Evolutionary conservation across 78 protist genomes (phyloP), one percentile per base, ranked within the genome.

Genomic region (Acrasis kona): DNA sequence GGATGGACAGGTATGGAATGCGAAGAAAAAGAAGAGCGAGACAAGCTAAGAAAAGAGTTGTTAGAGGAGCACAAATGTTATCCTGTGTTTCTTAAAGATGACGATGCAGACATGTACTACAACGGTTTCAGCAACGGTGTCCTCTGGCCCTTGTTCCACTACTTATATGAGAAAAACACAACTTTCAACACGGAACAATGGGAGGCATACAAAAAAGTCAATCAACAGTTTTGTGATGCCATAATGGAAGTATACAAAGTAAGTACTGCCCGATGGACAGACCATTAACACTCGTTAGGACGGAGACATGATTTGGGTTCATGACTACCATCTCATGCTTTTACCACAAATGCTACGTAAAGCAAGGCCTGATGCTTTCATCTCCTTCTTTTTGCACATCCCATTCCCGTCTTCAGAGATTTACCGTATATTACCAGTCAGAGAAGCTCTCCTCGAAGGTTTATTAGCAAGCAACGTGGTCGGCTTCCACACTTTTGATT

Each of bases 251-350:
- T 75, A 5, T 64, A 80, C 50, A 29, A 42, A n/a, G n/a, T n/a
- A n/a, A n/a, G n/a, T n/a, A n/a, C n/a, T n/a, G n/a, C n/a, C n/a
- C n/a, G n/a, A n/a, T n/a, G n/a, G n/a, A n/a, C n/a, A n/a, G n/a
- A n/a, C n/a, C n/a, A n/a, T n/a, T n/a, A n/a, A n/a, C n/a, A n/a
- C n/a, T n/a, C n/a, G n/a, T n/a, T n/a, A n/a, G 19, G 70, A 80
- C 0, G 83, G 78, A 29, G 84, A 86, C 31, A 10, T 89, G 42
- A 67, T 83, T 3, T 87, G 87, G 91, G 64, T 83, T 3, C 96
- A 92, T n/a, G 96, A 92, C 79, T 92, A 89, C 70, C 96, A 92
- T 64, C 72, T 92, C 68, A 82, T 92, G 91, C 92, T 92, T 39
- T 32, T 89, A 9, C 96, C 96, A 29, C 34, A 64, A 82, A 29